Evolutionary conservation across 768 basidiomycete species (phyloP), one percentile per base, ranked within the genome.

Genomic region (Trametes villosa): DNA sequence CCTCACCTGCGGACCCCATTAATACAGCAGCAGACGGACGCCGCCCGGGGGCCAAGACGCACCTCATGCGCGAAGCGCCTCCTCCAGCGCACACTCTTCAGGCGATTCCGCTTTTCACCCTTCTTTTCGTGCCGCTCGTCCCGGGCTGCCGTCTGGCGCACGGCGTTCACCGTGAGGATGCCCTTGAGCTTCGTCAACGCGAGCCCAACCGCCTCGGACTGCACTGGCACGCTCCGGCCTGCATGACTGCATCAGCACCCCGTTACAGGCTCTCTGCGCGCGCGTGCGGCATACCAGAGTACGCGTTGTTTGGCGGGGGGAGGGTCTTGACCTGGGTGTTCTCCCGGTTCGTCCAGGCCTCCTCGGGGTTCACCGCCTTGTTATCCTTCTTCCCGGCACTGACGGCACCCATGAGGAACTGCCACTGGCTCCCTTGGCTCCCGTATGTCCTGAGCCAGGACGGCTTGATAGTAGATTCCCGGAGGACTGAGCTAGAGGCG

Each of bases 1-100:
- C 73, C 92, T 84, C 62, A 94, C 91, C 92, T 94, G 68, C n/a
- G 65, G 59, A 60, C 33, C 45, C 57, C 17, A 45, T 56, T 64
- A 61, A 53, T 57, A 59, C 57, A 60, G 65, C 52, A 42, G 45
- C 50, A 44, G 42, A 31, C 55, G 48, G 51, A 57, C 60, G 46
- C 42, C 62, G 42, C 1, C 44, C 15, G 31, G 31, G 68, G 58
- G 30, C 33, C 57, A 54, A 48, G 56, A 62, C 85, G 65, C 76
- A 86, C 92, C 82, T 91, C 88, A 66, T 91, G 78, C 48, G 91
- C 87, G 74, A 94, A 94, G 60, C 81, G 84, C 68, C 80, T 86
- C 71, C 89, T 82, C 89, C 91, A 93, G 65, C 91, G 82, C 73
- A 89, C 81, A 68, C 91, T 92, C 50, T 77, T 78, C 68, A 93